Base-by-base conservation (phyloP, 2,329 filamentous ascomycete species). In the Hymenoscyphus fraxineus region DNA sequence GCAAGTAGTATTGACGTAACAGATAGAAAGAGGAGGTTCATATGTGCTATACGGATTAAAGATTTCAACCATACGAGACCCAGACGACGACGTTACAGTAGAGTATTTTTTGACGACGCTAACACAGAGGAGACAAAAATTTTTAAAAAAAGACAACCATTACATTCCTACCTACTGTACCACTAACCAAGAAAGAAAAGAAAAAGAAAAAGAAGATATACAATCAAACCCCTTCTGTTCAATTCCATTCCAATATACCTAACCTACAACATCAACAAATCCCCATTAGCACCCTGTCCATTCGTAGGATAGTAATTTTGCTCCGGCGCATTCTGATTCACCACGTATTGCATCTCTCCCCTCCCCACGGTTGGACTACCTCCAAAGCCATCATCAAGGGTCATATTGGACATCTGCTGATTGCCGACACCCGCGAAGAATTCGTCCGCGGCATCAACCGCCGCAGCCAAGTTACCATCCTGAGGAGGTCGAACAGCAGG, bases 381-480 rank as follows among this genome's bases (percentile, higher is more conserved):
- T 22, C 86, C 87, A 74, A 88, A 89, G 15, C 85, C 85, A 70
- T 88, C 88, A 57, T 87, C 81, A 64, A 93, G 81, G 64, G 84
- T 82, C 85, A 93, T 86, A 16, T 85, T 83, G 4, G 85, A 86
- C 88, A 93, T 90, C 75, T 91, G 88, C 75, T 88, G 85, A 65
- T 80, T 85, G 1, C 88, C 88, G n/a, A 93, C 82, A 56, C 87
- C 89, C 16, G 90, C 88, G 77, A 97, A 98, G 78, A 97, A 97
- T 16, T 89, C 87, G 73, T 97, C 94, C 10, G 93, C 94, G 62
- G 95, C 93, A 72, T 84, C 90, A 41, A 96, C 87, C 1, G 92
- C 92, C 32, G 87, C 85, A 3, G 86, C 82, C 64, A 93, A 81
- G 72, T 88, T 83, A 6, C 80, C 78, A 68, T 65, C 74, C 67